Base-by-base conservation (phyloP, 2,329 filamentous ascomycete species). In the Samsoniella hepiali region DNA sequence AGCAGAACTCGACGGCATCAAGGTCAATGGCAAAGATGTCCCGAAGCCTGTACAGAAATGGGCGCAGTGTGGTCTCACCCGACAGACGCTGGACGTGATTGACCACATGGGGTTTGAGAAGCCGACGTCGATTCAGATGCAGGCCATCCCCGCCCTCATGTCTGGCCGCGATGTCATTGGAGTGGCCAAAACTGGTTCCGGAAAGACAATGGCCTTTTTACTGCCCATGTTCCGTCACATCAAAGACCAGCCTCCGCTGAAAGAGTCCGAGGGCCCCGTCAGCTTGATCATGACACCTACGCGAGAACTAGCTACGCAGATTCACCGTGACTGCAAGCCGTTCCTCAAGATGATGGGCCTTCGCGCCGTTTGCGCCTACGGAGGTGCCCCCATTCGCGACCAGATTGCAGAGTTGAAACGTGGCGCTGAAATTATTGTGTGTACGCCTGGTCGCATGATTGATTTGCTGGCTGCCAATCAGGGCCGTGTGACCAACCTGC, bases 151-250 rank as follows among this genome's bases (percentile, higher is more conserved):
- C 2, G 89, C 93, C 10, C 91, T 97, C 71, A 97, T 98, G 91
- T 96, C 93, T 34, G 95, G 95, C 10, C 87, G 93, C 68, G 95
- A 99, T 79, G 91, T 97, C 44, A 92, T 99, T 67, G 95, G 93
- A 68, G 93, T 99, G 60, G 95, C 95, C 22, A 98, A 98, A 79
- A 99, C 95, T 32, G 95, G 95, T 5, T 98, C 95, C 32, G 95
- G 95, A 74, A 99, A 99, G 79, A 99, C 95, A 0, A 88, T 98
- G 70, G 95, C 95, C 6, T 99, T 98, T 73, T 79, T 97, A 36
- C 84, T 99, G 51, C 95, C 95, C 44, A 97, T 98, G 92, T 97
- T 99, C 74, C 88, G 95, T 63, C 95, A 99, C 74, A 97, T 98
- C 78, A 95, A 94, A 76, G 95, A 98, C 72, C 95, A 99, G 73